Evolutionary conservation across 106 monocot genomes (phyloP).

Genomic region (Hemerocallis citrina): DNA sequence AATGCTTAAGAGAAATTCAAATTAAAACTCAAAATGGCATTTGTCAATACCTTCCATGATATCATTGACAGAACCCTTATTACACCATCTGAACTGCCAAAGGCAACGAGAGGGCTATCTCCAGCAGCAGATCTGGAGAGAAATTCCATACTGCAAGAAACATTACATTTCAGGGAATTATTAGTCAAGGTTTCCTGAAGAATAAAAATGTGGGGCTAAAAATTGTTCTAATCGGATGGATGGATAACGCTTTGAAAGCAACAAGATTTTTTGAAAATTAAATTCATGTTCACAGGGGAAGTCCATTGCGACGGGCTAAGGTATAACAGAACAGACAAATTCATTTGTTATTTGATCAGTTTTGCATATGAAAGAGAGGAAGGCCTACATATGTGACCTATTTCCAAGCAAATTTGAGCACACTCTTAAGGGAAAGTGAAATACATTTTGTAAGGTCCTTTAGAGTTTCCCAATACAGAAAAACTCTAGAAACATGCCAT

Average conservation of each 20-base stretch:
- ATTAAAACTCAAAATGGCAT: conserved; percentile 2
- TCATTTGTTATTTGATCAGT: no score
- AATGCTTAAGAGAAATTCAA: not conserved
- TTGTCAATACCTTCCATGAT: conserved; percentile 79
- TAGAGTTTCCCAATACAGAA: no score
- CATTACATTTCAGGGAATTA: not conserved
- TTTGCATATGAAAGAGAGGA: no score
- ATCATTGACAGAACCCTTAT: conserved; percentile 99
- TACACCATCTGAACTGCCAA: conserved; percentile 94
- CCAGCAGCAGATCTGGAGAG: conserved; percentile 71
- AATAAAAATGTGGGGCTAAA: not conserved
- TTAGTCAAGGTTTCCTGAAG: not conserved
- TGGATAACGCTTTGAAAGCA: not conserved
- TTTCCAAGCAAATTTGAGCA: no score
- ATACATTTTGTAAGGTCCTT: no score
- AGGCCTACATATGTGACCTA: no score
- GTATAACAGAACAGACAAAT: no score
- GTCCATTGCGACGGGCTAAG: not conserved
- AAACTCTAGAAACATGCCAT: no score
- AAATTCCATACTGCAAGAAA: conserved; percentile 86
- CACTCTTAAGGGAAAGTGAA: no score
- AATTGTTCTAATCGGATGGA: not conserved
- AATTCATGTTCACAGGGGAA: not conserved
- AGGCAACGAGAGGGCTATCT: conserved; percentile 90
- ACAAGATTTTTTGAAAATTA: not conserved